phyloP scores from a whole-genome alignment of 129 eudicot species.

The Scalesia atractyloides region DNA sequence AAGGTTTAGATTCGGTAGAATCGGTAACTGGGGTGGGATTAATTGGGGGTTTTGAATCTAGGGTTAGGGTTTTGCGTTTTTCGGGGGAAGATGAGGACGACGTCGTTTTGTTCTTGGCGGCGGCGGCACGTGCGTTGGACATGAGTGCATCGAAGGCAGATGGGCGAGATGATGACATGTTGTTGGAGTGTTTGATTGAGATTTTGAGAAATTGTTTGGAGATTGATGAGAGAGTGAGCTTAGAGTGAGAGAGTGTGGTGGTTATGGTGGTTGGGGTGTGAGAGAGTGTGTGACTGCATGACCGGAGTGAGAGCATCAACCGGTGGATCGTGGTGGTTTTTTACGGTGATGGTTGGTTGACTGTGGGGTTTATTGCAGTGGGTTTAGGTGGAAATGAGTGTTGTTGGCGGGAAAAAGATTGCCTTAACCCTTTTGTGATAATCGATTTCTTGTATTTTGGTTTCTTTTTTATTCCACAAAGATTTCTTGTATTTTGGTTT shows the following conservation, averaged over 20 bases:
- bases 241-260: constrained; percentile 29
- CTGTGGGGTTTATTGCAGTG: background rate
- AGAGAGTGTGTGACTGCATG: constrained; percentile 32
- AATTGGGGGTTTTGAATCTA: constrained; percentile 30
- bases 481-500: too few species aligned
- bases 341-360: background rate
- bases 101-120: constrained; percentile 40
- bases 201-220: constrained; percentile 8
- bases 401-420: constrained; percentile 32
- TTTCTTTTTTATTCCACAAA: too few species aligned
- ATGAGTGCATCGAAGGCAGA: constrained; percentile 84
- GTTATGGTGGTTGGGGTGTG: constrained; percentile 24
- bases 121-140: constrained; percentile 65
- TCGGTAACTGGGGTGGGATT: constrained; percentile 19
- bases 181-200: constrained; percentile 12
- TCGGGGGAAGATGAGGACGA: constrained; percentile 54
- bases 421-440: background rate
- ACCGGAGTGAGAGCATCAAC: constrained; percentile 53
- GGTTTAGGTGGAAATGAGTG: background rate
- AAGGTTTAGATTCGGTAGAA: background rate
- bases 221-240: constrained; percentile 6
- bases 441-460: too few species aligned
- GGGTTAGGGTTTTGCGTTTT: constrained; percentile 62
- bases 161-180: constrained; percentile 62
- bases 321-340: constrained; percentile 10